Evolutionary conservation across 805 yeast genomes (phyloP), one percentile per base, ranked within the genome.

Genomic region (Starmerella potacharoeniae): DNA sequence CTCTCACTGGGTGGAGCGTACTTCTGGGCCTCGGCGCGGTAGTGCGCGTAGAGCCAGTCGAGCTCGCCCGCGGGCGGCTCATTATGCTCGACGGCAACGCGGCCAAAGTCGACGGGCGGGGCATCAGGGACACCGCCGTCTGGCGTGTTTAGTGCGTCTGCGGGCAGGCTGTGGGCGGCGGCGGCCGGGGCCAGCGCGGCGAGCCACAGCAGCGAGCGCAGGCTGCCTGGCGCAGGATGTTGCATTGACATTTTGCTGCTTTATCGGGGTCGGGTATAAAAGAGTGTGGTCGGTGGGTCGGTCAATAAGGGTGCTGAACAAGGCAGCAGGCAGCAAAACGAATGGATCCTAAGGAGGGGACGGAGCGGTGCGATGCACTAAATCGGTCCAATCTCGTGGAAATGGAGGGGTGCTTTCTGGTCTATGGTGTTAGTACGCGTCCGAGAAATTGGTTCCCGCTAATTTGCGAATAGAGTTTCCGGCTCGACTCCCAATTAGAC

Each of bases 391-490:
- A 34, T n/a, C 49, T 33, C 6, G 29, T 1, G 10, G n/a, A 9
- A 31, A 33, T 14, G 34, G 43, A 29, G n/a, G 22, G 11, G 28
- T 13, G 29, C 6, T 9, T 34, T 16, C 49, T 46, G 49, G 16
- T 17, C 22, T 40, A 17, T 33, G 16, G 34, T 33, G 49, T 46
- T 46, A 46, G 49, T 46, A 46, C 16, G 29, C 40, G 49, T 34
- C 34, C 49, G 49, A 8, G 11, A 17, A 46, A 16, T 34, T 46
- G 49, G 16, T 46, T 43, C 47, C 36, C 9, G 40, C 6, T 44
- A 44, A 44, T 44, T 44, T 44, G 48, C 48, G 31, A 46, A 46
- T 46, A 46, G 49, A 46, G 49, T 46, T 46, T 33, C 16, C 39
- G 39, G 40, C 16, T 7, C 30, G 6, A 14, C 45, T 42, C 45